A percentile compares a stretch with the other conserved stretches of the same genome.
Conservation (phyloP, 805 yeast genomes). For the Candida sanyiensis region DNA sequence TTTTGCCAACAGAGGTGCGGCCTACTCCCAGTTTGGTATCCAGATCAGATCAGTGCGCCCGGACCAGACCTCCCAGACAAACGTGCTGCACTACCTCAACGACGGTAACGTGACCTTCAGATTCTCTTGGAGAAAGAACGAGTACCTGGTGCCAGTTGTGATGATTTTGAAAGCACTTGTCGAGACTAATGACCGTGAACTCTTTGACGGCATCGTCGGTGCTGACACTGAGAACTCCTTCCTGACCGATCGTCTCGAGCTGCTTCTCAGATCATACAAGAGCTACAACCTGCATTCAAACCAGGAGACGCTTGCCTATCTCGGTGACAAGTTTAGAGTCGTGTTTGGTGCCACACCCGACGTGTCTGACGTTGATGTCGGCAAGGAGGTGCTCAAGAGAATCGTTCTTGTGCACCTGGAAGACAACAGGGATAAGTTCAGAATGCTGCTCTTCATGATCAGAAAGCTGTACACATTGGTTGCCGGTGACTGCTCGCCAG, state of each 20-base stretch:
- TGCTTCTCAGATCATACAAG: conserved; percentile 83
- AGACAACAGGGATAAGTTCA: conserved; percentile 71
- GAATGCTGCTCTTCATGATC: conserved; percentile 87
- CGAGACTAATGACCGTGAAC: conserved; percentile 90
- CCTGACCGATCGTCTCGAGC: conserved; percentile 95
- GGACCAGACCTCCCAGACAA: conserved; percentile 96
- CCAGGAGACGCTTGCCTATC: conserved; percentile 84
- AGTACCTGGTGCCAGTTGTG: conserved; percentile 86
- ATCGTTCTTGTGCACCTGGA: conserved; percentile 87
- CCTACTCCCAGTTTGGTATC: conserved; percentile 85
- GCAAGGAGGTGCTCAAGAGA: conserved; percentile 72
- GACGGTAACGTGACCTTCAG: conserved; percentile 97
- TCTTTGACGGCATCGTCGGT: conserved; percentile 94
- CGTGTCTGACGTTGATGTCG: conserved; percentile 84
- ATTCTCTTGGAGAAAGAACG: conserved; percentile 96
- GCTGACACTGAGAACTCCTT: conserved; percentile 81
- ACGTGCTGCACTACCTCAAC: conserved; percentile 89
- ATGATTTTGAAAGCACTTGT: conserved; percentile 87
- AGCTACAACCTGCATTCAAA: conserved; percentile 70
- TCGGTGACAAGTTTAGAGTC: conserved; percentile 94
- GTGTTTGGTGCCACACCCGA: conserved; percentile 89
- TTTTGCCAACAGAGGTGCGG: conserved; percentile 88
- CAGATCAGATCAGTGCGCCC: conserved; percentile 93
- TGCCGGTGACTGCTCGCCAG: conserved; percentile 95
- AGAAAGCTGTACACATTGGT: conserved; percentile 91